Evolutionary conservation across 73 alveolate genomes (phyloP).

Genomic region (Paramecium octaurelia): DNA sequence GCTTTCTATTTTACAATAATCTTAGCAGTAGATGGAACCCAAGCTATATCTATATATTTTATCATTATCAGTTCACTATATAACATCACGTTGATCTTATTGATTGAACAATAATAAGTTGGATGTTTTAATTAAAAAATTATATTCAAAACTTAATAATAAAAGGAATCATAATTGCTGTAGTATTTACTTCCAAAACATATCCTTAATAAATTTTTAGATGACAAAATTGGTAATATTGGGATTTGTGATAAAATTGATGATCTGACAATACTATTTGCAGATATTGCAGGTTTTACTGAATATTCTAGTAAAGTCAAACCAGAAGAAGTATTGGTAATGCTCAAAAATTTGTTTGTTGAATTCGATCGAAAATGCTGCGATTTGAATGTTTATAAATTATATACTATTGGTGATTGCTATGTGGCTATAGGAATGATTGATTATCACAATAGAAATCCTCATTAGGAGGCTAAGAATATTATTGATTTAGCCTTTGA

Average conservation of each 20-base stretch:
- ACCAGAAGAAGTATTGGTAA: slow-evolving; percentile 56
- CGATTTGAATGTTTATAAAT: slow-evolving; percentile 56
- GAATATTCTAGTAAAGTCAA: slow-evolving; percentile 44
- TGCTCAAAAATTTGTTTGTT: slow-evolving; percentile 53
- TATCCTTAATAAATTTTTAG: slow-evolving; percentile 43
- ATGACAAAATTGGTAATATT: slow-evolving; percentile 6
- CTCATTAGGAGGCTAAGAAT: slow-evolving; percentile 49
- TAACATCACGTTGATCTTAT: background rate
- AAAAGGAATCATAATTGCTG: background rate
- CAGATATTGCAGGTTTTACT: slow-evolving; percentile 64
- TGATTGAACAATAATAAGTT: background rate
- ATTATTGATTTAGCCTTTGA: slow-evolving; percentile 51
- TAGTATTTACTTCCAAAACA: slow-evolving; percentile 23
- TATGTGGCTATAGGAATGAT: slow-evolving; percentile 61
- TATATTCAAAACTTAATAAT: background rate
- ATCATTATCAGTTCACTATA: background rate
- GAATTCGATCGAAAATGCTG: slow-evolving; percentile 61
- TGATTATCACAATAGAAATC: slow-evolving; percentile 53
- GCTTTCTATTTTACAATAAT: background rate
- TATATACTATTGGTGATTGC: slow-evolving; percentile 63
- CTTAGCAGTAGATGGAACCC: background rate
- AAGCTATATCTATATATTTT: background rate
- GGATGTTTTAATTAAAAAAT: slow-evolving; percentile 3
- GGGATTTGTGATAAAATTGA: slow-evolving; percentile 40
- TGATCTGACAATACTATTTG: slow-evolving; percentile 47